Percentiles rank a stretch among this genome's conserved stretches.
phyloP scores from a whole-genome alignment of 306 rosid genomes.

The Herpetospermum pedunculosum region DNA sequence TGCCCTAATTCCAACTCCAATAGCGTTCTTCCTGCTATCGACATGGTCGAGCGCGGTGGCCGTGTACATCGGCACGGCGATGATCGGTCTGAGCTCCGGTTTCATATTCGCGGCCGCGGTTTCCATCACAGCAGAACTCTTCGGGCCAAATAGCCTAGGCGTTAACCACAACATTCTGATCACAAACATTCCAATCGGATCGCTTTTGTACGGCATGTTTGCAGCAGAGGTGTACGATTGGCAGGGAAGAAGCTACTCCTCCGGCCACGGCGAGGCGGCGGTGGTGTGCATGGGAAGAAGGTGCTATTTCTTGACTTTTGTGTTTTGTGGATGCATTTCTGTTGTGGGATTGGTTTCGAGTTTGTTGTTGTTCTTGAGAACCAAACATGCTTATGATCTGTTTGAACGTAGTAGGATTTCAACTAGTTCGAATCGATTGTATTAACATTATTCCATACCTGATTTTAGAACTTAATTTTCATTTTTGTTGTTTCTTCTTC shows the following conservation, averaged over 20 bases:
- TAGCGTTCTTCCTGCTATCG: constrained; percentile 70
- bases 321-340: constrained; percentile 74
- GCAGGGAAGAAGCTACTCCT: constrained; percentile 24
- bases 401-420: constrained; percentile 48
- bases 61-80: constrained; percentile 52
- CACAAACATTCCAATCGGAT: constrained; percentile 87
- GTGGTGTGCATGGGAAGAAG: constrained; percentile 77
- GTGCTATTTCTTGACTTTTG: constrained; percentile 70
- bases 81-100: constrained; percentile 82
- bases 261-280: constrained; percentile 23
- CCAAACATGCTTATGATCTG: constrained; percentile 62
- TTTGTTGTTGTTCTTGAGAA: constrained; percentile 60
- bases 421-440: constrained; percentile 23
- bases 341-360: constrained; percentile 58
- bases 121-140: constrained; percentile 78
- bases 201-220: constrained; percentile 65
- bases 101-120: constrained; percentile 96
- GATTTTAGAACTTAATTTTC: neutral
- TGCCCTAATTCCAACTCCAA: constrained; percentile 79
- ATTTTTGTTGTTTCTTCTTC: too few species aligned
- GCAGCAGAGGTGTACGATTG: constrained; percentile 74
- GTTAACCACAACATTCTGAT: constrained; percentile 88
- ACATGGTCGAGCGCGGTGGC: constrained; percentile 30
- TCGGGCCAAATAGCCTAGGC: constrained; percentile 72
- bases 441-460: neutral